These are phyloP conservation scores for Cercospora zeae-maydis DNA, from an alignment of 2,329 filamentous ascomycete species.

Conservation along the genomic window DNA sequence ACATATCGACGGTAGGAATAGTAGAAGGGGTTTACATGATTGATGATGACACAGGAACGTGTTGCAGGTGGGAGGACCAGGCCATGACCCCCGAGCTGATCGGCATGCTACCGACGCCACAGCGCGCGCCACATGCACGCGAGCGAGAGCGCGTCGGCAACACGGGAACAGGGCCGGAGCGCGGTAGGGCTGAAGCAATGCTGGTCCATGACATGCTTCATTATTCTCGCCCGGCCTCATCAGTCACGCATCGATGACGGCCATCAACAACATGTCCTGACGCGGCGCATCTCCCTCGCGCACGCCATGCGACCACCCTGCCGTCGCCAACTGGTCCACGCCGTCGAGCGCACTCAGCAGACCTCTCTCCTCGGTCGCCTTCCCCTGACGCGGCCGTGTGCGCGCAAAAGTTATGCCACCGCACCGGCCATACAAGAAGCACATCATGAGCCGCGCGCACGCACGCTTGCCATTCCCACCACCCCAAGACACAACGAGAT, in stretches of 20 bases:
- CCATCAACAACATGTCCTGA: constrained; percentile 1
- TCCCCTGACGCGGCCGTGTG: constrained; percentile 30
- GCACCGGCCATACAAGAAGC: constrained; percentile 7
- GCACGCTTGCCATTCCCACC: constrained; percentile 36
- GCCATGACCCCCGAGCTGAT: background rate
- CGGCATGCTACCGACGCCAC: background rate
- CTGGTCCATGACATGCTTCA: constrained; percentile 1
- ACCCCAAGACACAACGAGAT: constrained; percentile 82
- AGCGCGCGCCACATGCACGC: background rate
- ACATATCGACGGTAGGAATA: constrained; percentile 10
- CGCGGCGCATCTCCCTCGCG: background rate
- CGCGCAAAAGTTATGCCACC: constrained; percentile 28
- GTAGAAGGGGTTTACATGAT: background rate
- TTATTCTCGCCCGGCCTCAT: constrained; percentile 2
- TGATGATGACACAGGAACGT: background rate
- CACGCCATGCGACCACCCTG: constrained; percentile 35
- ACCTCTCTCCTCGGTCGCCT: constrained; percentile 35
- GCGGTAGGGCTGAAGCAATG: background rate
- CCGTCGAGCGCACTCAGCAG: constrained; percentile 37
- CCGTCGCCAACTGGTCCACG: constrained; percentile 30
- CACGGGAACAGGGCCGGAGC: background rate
- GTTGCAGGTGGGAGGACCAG: background rate
- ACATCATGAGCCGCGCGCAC: constrained; percentile 9
- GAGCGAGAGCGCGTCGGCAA: background rate
- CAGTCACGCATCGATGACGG: constrained; percentile 4